Conservation (phyloP, 108 stramenopile species). For the Chaetoceros tenuissimus region DNA sequence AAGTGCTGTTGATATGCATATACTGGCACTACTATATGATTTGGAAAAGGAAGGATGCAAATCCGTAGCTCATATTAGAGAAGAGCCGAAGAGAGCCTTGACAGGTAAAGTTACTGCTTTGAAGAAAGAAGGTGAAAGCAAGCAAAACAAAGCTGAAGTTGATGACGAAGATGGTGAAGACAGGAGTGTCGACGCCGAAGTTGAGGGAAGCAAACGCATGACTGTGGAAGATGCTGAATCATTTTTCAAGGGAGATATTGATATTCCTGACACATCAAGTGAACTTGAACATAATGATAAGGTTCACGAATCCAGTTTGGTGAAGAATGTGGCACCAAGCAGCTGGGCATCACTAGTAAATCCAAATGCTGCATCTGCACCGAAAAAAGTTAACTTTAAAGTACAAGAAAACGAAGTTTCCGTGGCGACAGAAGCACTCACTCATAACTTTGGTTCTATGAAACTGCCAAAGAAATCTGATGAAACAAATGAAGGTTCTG, state of each 20-base stretch:
- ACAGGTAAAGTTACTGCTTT: constrained; percentile 43
- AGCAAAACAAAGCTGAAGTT: not conserved
- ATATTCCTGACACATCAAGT: constrained; percentile 6
- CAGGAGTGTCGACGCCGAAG: constrained; percentile 4
- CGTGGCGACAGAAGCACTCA: not conserved
- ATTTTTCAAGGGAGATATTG: constrained; percentile 20
- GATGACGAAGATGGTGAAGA: constrained; percentile 1
- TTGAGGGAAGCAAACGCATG: constrained; percentile 1
- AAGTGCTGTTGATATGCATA: constrained; percentile 79
- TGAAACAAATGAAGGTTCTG: not conserved
- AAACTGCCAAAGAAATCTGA: not conserved
- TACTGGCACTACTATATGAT: constrained; percentile 86
- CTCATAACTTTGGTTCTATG: not conserved
- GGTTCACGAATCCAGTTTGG: not conserved
- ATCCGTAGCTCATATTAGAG: constrained; percentile 45
- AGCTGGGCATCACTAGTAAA: constrained; percentile 61
- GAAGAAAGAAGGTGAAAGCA: constrained; percentile 6
- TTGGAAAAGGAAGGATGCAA: constrained; percentile 71
- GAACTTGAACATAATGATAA: constrained; percentile 3
- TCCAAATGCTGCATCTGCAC: constrained; percentile 19
- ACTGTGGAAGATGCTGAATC: not conserved
- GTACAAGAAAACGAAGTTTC: not conserved
- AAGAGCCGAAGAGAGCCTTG: constrained; percentile 60
- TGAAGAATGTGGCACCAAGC: constrained; percentile 9
- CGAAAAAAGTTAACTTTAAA: not conserved